These are phyloP conservation scores for Xylariaceae sp. DNA, from an alignment of 2,329 filamentous ascomycete genomes.

Conservation along the genomic window DNA sequence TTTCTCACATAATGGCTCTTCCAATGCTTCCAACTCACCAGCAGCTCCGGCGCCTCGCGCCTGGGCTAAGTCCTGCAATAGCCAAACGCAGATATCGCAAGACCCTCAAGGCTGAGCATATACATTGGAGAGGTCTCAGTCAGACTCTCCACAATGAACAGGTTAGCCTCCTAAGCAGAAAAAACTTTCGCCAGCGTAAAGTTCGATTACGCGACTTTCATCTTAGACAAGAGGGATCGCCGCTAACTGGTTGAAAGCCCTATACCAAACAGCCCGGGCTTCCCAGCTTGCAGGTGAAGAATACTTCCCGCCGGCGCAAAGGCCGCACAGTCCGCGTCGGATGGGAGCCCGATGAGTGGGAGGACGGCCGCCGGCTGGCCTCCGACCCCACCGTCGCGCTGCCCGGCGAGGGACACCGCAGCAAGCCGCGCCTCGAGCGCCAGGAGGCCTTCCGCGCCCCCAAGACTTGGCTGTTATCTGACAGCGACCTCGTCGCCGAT, in stretches of 20 bases:
- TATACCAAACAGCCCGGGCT: neutral
- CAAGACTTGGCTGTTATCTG: slow-evolving; percentile 16
- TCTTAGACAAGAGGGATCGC: neutral
- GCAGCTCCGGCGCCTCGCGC: neutral
- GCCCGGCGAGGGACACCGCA: slow-evolving; percentile 27
- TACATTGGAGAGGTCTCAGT: neutral
- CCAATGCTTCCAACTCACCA: neutral
- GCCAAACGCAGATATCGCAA: slow-evolving; percentile 3
- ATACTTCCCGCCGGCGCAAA: neutral
- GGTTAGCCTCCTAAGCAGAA: slow-evolving; percentile 8
- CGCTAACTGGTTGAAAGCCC: slow-evolving; percentile 2
- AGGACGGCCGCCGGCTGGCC: slow-evolving; percentile 22
- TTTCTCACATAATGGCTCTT: slow-evolving; percentile 12
- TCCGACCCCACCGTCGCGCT: slow-evolving; percentile 24
- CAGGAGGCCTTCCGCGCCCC: slow-evolving; percentile 39
- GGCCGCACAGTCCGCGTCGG: neutral
- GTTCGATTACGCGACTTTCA: neutral
- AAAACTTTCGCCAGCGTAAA: no score
- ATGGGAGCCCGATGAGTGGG: slow-evolving; percentile 22
- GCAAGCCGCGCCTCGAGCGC: slow-evolving; percentile 34
- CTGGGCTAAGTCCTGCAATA: slow-evolving; percentile 4
- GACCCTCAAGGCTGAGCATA: slow-evolving; percentile 3
- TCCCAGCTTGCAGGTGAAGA: neutral
- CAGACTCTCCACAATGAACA: slow-evolving; percentile 1
- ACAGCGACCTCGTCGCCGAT: slow-evolving; percentile 30